phyloP scores from a whole-genome alignment of 2,329 filamentous ascomycete genomes.

The Clarireedia homoeocarpa region DNA sequence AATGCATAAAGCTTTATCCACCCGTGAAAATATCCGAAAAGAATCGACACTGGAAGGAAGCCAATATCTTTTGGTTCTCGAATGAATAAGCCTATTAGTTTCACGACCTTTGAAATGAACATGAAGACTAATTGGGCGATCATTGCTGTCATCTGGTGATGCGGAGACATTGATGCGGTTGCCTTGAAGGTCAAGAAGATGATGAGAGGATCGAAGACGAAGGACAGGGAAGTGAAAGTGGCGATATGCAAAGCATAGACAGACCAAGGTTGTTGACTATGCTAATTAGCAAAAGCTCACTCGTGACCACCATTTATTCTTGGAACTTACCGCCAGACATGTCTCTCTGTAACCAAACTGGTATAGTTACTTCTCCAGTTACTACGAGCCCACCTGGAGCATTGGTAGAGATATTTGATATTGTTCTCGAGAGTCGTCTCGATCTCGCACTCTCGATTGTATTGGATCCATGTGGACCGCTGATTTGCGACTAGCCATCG shows the following conservation, averaged over 20 bases:
- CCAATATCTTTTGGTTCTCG: constrained; percentile 75
- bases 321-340: constrained; percentile 77
- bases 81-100: constrained; percentile 78
- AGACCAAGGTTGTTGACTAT: constrained; percentile 84
- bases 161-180: constrained; percentile 50
- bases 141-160: constrained; percentile 47
- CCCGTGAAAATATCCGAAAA: constrained; percentile 91
- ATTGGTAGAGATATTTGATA: constrained; percentile 84
- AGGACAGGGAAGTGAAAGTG: constrained; percentile 82
- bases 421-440: constrained; percentile 90
- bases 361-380: constrained; percentile 98
- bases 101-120: constrained; percentile 86
- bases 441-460: constrained; percentile 82
- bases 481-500: constrained; percentile 88
- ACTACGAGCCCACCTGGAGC: constrained; percentile 88
- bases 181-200: constrained; percentile 63
- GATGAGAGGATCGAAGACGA: constrained; percentile 68
- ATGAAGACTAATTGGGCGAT: constrained; percentile 64
- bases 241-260: constrained; percentile 89
- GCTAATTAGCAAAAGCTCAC: constrained; percentile 13
- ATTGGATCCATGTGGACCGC: constrained; percentile 94
- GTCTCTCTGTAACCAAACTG: constrained; percentile 73
- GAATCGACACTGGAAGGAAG: constrained; percentile 74
- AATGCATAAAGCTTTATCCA: constrained; percentile 86
- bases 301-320: neutral